Conservation (phyloP, 1,284 basidiomycete genomes). For the Coriolopsis trogii region DNA sequence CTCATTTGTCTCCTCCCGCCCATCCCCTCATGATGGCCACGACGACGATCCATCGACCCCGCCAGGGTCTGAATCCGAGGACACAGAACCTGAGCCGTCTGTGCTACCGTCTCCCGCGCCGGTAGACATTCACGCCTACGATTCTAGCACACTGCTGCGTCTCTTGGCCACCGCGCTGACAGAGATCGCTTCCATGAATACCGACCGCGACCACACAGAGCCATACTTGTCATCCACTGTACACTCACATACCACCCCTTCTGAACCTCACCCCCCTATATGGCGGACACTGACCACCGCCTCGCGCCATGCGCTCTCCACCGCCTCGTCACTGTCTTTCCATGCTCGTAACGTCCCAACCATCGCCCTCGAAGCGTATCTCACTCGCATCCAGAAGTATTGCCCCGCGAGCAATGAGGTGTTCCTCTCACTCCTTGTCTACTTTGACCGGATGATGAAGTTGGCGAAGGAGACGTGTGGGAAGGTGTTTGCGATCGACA, state of each 20-base stretch:
- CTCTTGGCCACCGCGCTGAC: constrained; percentile 90
- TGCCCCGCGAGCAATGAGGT: constrained; percentile 99
- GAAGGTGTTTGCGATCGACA: constrained; percentile 91
- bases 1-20: constrained; percentile 21
- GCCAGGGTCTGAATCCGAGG: constrained; percentile 28
- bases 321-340: constrained; percentile 87
- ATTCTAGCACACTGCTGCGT: constrained; percentile 74
- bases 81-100: constrained; percentile 25
- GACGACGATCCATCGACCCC: constrained; percentile 28
- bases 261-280: constrained; percentile 44
- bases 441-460: constrained; percentile 92
- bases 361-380: constrained; percentile 93
- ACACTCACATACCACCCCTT: constrained; percentile 30
- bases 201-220: constrained; percentile 73
- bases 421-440: constrained; percentile 91
- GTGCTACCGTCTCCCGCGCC: constrained; percentile 14
- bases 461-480: constrained; percentile 67
- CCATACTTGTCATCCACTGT: constrained; percentile 22
- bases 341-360: constrained; percentile 96
- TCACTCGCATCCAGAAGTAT: constrained; percentile 95
- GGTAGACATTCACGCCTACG: constrained; percentile 67
- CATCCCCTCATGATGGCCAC: constrained; percentile 21
- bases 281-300: constrained; percentile 78
- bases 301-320: constrained; percentile 78
- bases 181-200: constrained; percentile 78